These are phyloP conservation scores for Colletotrichum sansevieriae DNA, from an alignment of 2,329 filamentous ascomycete species.

Conservation along the genomic window DNA sequence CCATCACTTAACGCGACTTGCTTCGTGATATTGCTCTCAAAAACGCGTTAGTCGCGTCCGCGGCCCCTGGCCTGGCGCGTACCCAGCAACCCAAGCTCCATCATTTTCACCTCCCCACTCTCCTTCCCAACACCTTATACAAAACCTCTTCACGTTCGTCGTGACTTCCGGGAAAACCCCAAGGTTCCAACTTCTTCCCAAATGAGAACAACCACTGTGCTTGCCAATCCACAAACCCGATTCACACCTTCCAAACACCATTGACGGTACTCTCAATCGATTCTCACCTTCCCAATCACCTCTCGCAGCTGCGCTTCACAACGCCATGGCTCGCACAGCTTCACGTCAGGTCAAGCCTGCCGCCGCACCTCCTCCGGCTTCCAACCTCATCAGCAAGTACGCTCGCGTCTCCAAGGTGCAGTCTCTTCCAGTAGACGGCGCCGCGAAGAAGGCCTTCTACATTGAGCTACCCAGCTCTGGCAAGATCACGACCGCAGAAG, in stretches of 20 bases:
- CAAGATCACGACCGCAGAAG: slow-evolving; percentile 26
- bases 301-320: slow-evolving; percentile 16
- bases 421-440: slow-evolving; percentile 7
- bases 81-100: slow-evolving; percentile 30
- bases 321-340: slow-evolving; percentile 42
- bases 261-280: neutral
- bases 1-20: slow-evolving; percentile 40
- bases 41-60: slow-evolving; percentile 40
- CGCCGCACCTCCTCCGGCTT: slow-evolving; percentile 19
- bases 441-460: slow-evolving; percentile 38
- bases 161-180: slow-evolving; percentile 12
- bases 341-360: slow-evolving; percentile 40
- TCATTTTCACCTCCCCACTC: slow-evolving; percentile 38
- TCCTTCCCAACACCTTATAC: slow-evolving; percentile 28
- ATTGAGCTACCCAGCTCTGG: slow-evolving; percentile 35
- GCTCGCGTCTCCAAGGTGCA: slow-evolving; percentile 39
- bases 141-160: slow-evolving; percentile 37
- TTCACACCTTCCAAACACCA: neutral
- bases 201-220: slow-evolving; percentile 3
- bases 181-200: slow-evolving; percentile 10
- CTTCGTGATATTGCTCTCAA: slow-evolving; percentile 22
- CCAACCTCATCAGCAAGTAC: slow-evolving; percentile 42
- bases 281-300: neutral
- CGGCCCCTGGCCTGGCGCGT: slow-evolving; percentile 33
- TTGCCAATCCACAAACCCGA: slow-evolving; percentile 8